A percentile compares a stretch with the other conserved stretches of the same genome.
These are phyloP conservation scores for Trichoderma oligosporum DNA, from an alignment of 2,329 filamentous ascomycete genomes.

Conservation along the genomic window DNA sequence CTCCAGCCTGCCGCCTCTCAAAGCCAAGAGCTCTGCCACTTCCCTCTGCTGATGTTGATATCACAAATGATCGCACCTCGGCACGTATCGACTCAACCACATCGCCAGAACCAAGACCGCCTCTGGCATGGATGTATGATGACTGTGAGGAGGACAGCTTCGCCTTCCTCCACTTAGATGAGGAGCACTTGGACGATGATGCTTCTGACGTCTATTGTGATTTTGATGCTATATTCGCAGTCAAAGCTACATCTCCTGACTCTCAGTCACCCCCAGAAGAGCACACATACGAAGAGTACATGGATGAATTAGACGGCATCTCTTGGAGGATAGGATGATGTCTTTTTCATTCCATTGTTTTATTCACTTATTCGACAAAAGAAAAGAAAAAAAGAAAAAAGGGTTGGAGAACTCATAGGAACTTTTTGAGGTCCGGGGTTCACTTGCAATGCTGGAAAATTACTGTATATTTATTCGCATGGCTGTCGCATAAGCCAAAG, in stretches of 20 bases:
- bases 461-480: conserved; percentile 22
- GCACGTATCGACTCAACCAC: conserved; percentile 31
- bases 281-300: conserved; percentile 50
- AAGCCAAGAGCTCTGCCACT: conserved; percentile 31
- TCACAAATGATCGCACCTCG: conserved; percentile 29
- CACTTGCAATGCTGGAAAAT: conserved; percentile 14
- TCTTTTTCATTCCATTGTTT: background rate
- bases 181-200: conserved; percentile 45
- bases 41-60: conserved; percentile 27
- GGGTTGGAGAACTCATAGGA: background rate
- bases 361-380: conserved; percentile 12
- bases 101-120: conserved; percentile 35
- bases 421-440: background rate
- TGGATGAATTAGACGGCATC: conserved; percentile 55
- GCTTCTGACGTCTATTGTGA: conserved; percentile 53
- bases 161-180: conserved; percentile 46
- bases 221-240: conserved; percentile 42
- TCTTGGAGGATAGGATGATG: conserved; percentile 35
- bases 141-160: conserved; percentile 45
- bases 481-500: conserved; percentile 14
- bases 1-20: conserved; percentile 28
- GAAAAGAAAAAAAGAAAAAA: background rate
- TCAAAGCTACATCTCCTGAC: conserved; percentile 21
- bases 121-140: conserved; percentile 25
- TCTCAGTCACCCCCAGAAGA: conserved; percentile 32